Evolutionary conservation across 148 eudicot species (phyloP), one percentile per base, ranked within the genome.

Genomic region (Gaultheria prostrata): DNA sequence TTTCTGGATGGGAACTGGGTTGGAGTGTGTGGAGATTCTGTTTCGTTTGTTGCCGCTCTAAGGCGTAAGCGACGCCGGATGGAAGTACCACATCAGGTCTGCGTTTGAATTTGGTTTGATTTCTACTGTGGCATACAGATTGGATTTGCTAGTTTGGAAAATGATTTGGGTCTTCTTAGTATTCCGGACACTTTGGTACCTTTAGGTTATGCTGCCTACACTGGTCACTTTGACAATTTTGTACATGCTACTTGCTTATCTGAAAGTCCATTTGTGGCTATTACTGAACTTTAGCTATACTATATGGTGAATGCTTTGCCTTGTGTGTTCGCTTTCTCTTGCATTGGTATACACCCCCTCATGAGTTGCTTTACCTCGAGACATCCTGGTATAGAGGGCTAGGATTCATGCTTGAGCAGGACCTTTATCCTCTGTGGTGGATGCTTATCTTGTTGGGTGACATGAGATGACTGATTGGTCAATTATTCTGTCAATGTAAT

Each of bases 1-100:
- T 85, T 97, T 70, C 74, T 97, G 69, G 92, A 97, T 85, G 99
- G 99, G 46, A 93, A 94, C 71, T 93, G 98, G 95, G 90, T 93
- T 51, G 99, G 99, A 59, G 80, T 89, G n/a, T 92, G 92, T 86
- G 87, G 80, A 80, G 87, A 94, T 88, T 89, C 98, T 59, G 65
- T 82, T 30, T 84, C 91, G 0, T 93, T 97, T 87, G 97, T 91
- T 85, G 86, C 87, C 32, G 88, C 91, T 76, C 80, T 94, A 13
- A 91, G 95, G 84, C 86, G 83, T 61, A 88, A 82, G 69, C 93
- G 99, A 0, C 93, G 94, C 57, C 89, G 80, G 79, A 87, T 71
- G 84, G 91, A 84, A 71, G 28, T 94, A 53, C 91, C 94, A 80
- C 87, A 84, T 83, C 93, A 93, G 95, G 99, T 96, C 85, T 21